Conservation (phyloP, 106 monocot genomes). For the Apostasia ramifera region DNA sequence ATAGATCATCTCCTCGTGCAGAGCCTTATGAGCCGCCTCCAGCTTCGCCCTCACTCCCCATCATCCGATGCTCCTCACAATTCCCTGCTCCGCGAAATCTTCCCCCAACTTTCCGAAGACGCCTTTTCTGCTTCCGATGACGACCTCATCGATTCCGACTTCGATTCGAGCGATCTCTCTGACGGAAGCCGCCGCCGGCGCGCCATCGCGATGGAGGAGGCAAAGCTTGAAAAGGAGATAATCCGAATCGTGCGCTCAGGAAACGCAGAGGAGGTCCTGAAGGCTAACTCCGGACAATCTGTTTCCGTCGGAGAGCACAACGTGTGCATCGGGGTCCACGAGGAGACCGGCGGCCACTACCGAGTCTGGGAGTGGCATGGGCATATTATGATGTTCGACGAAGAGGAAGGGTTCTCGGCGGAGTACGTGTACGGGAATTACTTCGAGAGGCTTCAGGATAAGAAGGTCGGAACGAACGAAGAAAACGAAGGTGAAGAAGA, state of each 20-base stretch:
- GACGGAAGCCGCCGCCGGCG: conserved; percentile 19
- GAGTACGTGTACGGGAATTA: conserved; percentile 96
- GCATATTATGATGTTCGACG: conserved; percentile 89
- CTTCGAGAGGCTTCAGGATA: conserved; percentile 61
- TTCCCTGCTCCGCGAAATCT: conserved; percentile 62
- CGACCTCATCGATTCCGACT: conserved; percentile 14
- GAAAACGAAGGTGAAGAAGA: conserved; percentile 35
- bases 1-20: conserved; percentile 69
- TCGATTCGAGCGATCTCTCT: conserved; percentile 8
- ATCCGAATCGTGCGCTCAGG: conserved; percentile 64
- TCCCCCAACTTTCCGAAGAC: conserved; percentile 28
- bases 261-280: conserved; percentile 41
- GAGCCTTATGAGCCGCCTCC: conserved; percentile 66
- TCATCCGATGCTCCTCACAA: conserved; percentile 66
- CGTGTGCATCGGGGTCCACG: conserved; percentile 80
- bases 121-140: conserved; percentile 18
- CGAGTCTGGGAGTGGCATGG: conserved; percentile 99
- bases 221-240: conserved; percentile 85
- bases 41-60: conserved; percentile 64
- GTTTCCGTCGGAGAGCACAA: conserved; percentile 79
- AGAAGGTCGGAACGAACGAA: conserved; percentile 13
- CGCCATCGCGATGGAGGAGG: conserved; percentile 65
- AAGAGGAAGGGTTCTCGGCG: conserved; percentile 73
- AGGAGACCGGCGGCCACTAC: conserved; percentile 58
- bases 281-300: conserved; percentile 89